phyloP scores from a whole-genome alignment of 352 stramenopile species.

The Globisporangium takayamanum region DNA sequence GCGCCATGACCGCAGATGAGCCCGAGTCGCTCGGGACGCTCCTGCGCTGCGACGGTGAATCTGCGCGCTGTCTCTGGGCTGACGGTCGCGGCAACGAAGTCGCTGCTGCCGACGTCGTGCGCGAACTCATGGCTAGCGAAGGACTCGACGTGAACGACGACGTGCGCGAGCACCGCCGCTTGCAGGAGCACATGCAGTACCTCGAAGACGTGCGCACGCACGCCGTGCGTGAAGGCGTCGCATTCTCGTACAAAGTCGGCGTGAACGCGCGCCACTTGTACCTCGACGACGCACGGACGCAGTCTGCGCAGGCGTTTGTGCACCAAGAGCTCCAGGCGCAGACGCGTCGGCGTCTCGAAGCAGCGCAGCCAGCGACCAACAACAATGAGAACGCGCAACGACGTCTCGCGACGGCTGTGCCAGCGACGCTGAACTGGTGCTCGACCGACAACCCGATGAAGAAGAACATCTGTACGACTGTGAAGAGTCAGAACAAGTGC shows the following conservation, averaged over 20 bases:
- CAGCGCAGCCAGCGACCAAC: slow-evolving; percentile 1
- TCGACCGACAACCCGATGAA: slow-evolving; percentile 55
- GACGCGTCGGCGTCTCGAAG: slow-evolving; percentile 20
- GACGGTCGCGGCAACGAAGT: slow-evolving; percentile 32
- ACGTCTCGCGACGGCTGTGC: slow-evolving; percentile 10
- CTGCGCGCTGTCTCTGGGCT: slow-evolving; percentile 46
- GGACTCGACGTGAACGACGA: slow-evolving; percentile 20
- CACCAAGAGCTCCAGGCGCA: slow-evolving; percentile 44
- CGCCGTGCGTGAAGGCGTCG: slow-evolving; percentile 26
- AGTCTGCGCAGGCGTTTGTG: slow-evolving; percentile 47
- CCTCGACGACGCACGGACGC: slow-evolving; percentile 29
- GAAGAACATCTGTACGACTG: slow-evolving; percentile 55
- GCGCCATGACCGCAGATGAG: neutral
- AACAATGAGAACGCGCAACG: slow-evolving; percentile 10
- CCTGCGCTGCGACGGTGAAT: slow-evolving; percentile 23
- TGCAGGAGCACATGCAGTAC: slow-evolving; percentile 59
- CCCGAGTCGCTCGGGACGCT: slow-evolving; percentile 51
- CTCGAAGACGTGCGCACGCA: slow-evolving; percentile 59
- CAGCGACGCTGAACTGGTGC: slow-evolving; percentile 63
- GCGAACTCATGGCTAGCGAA: slow-evolving; percentile 50
- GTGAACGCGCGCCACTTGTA: slow-evolving; percentile 65
- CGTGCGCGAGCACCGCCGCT: slow-evolving; percentile 34
- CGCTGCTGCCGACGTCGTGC: slow-evolving; percentile 36
- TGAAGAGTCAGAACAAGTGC: slow-evolving; percentile 81
- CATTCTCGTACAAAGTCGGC: slow-evolving; percentile 58